A percentile compares a stretch with the other conserved stretches of the same genome.
These are phyloP conservation scores for Candida boleticola DNA, from an alignment of 805 yeast genomes.

Conservation along the genomic window DNA sequence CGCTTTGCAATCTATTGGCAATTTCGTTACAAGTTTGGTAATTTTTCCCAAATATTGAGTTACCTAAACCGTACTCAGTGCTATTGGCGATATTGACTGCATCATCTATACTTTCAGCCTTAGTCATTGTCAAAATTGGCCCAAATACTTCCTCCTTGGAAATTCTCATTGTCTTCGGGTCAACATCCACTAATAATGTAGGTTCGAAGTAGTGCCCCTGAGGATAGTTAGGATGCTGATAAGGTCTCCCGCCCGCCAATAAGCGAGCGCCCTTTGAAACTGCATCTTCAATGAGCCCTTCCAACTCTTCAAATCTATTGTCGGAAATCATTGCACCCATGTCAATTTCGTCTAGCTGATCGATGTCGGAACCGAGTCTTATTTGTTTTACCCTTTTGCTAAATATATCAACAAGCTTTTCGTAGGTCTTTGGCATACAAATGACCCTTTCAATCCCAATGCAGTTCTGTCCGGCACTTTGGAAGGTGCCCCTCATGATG, in stretches of 20 bases:
- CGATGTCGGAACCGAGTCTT: constrained; percentile 87
- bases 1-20: constrained; percentile 66
- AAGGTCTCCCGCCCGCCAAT: constrained; percentile 77
- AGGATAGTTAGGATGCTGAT: constrained; percentile 87
- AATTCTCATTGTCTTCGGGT: constrained; percentile 62
- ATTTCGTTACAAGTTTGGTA: constrained; percentile 57
- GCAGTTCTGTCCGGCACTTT: constrained; percentile 97
- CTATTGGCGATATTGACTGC: constrained; percentile 79
- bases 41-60: constrained; percentile 78
- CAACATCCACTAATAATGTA: constrained; percentile 81
- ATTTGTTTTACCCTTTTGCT: constrained; percentile 55
- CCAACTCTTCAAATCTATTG: constrained; percentile 66
- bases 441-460: constrained; percentile 95
- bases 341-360: constrained; percentile 85
- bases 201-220: constrained; percentile 94
- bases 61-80: constrained; percentile 88
- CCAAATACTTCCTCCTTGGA: constrained; percentile 94
- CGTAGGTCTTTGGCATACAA: constrained; percentile 70
- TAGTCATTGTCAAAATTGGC: constrained; percentile 79
- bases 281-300: constrained; percentile 68
- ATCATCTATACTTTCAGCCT: constrained; percentile 61
- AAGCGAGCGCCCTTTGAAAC: constrained; percentile 78
- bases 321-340: constrained; percentile 95
- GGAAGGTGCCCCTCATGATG: constrained; percentile 92
- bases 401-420: constrained; percentile 55